Percentiles rank a stretch among this genome's conserved stretches.
Evolutionary conservation across 768 basidiomycete genomes (phyloP).

Genomic region (Mycena vulgaris): DNA sequence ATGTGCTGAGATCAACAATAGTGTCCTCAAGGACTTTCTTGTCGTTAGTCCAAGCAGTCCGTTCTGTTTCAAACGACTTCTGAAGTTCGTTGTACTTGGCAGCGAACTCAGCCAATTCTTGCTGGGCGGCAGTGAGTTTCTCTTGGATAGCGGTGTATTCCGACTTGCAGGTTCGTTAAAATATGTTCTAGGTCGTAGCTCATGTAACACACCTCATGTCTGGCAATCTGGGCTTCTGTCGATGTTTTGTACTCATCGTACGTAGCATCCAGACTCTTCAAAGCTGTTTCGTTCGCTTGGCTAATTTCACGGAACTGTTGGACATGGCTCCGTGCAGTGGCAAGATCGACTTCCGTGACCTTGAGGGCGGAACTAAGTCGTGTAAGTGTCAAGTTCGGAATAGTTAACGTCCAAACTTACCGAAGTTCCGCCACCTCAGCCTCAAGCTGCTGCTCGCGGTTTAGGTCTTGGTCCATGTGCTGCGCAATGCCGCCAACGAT

Average conservation of each 20-base stretch:
- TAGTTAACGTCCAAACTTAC: constrained; percentile 54
- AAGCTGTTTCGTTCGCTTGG: constrained; percentile 84
- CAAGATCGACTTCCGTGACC: constrained; percentile 83
- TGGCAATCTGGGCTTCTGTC: constrained; percentile 77
- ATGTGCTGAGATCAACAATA: constrained; percentile 84
- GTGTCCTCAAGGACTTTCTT: constrained; percentile 88
- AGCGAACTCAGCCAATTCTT: constrained; percentile 66
- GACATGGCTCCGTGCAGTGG: constrained; percentile 78
- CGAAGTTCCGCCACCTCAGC: constrained; percentile 89
- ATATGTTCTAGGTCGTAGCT: not conserved
- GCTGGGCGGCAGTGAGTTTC: constrained; percentile 67
- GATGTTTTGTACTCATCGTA: constrained; percentile 86
- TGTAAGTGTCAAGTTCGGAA: not conserved
- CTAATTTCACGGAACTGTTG: constrained; percentile 92
- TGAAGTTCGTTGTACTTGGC: constrained; percentile 72
- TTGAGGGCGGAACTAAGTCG: constrained; percentile 77
- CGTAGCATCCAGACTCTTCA: constrained; percentile 77
- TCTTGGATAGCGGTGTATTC: constrained; percentile 67
- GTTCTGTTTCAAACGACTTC: constrained; percentile 77
- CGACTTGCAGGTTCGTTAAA: constrained; percentile 12
- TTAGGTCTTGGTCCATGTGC: constrained; percentile 61
- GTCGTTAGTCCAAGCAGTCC: constrained; percentile 80
- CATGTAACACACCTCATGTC: constrained; percentile 71
- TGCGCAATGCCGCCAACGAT: constrained; percentile 50
- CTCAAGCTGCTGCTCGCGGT: constrained; percentile 85